These are phyloP conservation scores for Daldinia sp. DNA, from an alignment of 2,329 filamentous ascomycete genomes.

Conservation along the genomic window DNA sequence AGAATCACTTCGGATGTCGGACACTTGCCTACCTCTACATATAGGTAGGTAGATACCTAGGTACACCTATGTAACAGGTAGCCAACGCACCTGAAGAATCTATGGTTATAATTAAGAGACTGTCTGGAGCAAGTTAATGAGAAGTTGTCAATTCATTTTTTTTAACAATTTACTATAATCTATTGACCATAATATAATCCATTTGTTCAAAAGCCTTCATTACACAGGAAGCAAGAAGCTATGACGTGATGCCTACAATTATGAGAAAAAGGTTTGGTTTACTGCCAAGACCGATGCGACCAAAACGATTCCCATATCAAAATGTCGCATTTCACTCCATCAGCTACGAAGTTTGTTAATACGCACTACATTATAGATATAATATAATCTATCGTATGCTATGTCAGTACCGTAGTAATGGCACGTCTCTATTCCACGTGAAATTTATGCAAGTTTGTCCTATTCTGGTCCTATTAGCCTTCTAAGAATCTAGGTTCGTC, in stretches of 20 bases:
- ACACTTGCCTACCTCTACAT: no score
- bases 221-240: background rate
- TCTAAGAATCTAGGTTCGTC: background rate
- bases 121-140: no score
- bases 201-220: background rate
- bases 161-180: background rate
- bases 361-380: no score
- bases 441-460: background rate
- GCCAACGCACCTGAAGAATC: background rate
- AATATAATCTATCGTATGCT: no score
- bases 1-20: no score
- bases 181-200: background rate
- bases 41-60: no score
- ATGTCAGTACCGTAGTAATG: background rate
- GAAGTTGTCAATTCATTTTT: background rate
- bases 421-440: background rate
- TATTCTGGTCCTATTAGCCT: background rate
- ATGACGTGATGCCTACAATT: background rate
- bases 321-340: no score
- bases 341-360: no score
- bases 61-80: background rate
- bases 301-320: background rate
- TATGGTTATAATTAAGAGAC: no score
- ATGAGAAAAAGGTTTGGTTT: background rate
- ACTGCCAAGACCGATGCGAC: background rate